phyloP scores from a whole-genome alignment of 2,329 filamentous ascomycete genomes.

The Periconia sp. region DNA sequence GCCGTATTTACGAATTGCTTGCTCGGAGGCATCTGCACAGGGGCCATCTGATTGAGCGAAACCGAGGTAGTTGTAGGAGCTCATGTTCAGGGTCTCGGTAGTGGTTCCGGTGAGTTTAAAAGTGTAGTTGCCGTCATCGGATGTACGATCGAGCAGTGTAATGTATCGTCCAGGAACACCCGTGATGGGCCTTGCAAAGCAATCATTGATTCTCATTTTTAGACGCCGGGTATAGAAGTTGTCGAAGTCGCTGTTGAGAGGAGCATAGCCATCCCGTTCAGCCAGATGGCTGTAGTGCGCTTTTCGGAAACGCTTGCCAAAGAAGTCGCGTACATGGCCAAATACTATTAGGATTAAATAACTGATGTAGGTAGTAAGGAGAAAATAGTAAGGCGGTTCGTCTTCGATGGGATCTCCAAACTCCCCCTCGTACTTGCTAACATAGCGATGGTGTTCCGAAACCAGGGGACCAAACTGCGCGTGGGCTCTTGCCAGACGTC shows the following conservation, averaged over 20 bases:
- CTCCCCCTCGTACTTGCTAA: slow-evolving; percentile 81
- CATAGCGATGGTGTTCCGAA: slow-evolving; percentile 80
- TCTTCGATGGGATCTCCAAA: slow-evolving; percentile 86
- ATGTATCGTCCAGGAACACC: slow-evolving; percentile 94
- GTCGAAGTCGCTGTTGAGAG: slow-evolving; percentile 96
- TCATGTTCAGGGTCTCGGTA: slow-evolving; percentile 97
- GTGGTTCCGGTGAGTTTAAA: slow-evolving; percentile 88
- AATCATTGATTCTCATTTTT: slow-evolving; percentile 95
- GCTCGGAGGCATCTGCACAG: slow-evolving; percentile 90
- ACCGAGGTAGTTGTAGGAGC: slow-evolving; percentile 98
- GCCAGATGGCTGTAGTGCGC: slow-evolving; percentile 84
- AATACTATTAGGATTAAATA: slow-evolving; percentile 95
- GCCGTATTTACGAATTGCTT: slow-evolving; percentile 80
- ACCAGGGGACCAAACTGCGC: slow-evolving; percentile 89
- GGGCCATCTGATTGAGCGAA: slow-evolving; percentile 97
- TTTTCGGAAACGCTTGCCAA: slow-evolving; percentile 91
- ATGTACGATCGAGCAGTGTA: slow-evolving; percentile 86
- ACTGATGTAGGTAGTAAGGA: slow-evolving; percentile 97
- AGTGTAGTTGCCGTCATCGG: slow-evolving; percentile 86
- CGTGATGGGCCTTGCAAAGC: slow-evolving; percentile 88
- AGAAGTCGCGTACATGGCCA: slow-evolving; percentile 94
- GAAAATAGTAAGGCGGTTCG: slow-evolving; percentile 93
- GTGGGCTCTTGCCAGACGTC: slow-evolving; percentile 73
- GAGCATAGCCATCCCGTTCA: slow-evolving; percentile 84
- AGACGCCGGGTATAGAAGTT: slow-evolving; percentile 94